phyloP scores from a whole-genome alignment of 139 green algal genomes.

The Picochlorum costavermella region DNA sequence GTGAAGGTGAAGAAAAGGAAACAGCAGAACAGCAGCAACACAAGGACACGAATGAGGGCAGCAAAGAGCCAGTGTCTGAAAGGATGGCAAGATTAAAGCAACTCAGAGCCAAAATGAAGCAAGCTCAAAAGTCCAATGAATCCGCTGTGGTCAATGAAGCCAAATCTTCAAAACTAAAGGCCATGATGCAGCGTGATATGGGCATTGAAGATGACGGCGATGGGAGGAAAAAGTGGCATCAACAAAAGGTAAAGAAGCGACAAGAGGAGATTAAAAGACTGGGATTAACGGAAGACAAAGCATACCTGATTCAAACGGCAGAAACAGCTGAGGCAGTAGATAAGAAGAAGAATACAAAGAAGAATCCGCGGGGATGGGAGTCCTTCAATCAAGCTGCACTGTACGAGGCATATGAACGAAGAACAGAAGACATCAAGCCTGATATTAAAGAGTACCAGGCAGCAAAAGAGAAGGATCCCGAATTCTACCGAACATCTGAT shows the following conservation, averaged over 20 bases:
- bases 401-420: conserved; percentile 78
- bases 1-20: too few species aligned
- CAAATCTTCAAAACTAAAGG: conserved; percentile 23
- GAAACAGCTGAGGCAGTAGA: conserved; percentile 56
- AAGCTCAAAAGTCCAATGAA: conserved; percentile 81
- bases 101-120: conserved; percentile 68
- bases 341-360: conserved; percentile 74
- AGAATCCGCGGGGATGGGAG: conserved; percentile 52
- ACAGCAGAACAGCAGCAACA: neutral
- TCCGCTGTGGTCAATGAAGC: conserved; percentile 74
- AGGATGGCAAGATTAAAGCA: conserved; percentile 82
- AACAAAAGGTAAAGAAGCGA: conserved; percentile 70
- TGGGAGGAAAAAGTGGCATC: conserved; percentile 49
- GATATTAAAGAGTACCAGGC: conserved; percentile 63
- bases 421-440: conserved; percentile 52
- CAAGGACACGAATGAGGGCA: neutral
- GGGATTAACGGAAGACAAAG: conserved; percentile 55
- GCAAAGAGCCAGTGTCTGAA: conserved; percentile 43
- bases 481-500: conserved; percentile 76
- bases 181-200: neutral
- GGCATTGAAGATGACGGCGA: conserved; percentile 4
- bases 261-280: conserved; percentile 60
- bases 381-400: conserved; percentile 59
- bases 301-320: conserved; percentile 71
- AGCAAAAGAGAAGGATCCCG: conserved; percentile 57